Conservation (phyloP, 306 rosid species). For the Cucurbita maxima region DNA sequence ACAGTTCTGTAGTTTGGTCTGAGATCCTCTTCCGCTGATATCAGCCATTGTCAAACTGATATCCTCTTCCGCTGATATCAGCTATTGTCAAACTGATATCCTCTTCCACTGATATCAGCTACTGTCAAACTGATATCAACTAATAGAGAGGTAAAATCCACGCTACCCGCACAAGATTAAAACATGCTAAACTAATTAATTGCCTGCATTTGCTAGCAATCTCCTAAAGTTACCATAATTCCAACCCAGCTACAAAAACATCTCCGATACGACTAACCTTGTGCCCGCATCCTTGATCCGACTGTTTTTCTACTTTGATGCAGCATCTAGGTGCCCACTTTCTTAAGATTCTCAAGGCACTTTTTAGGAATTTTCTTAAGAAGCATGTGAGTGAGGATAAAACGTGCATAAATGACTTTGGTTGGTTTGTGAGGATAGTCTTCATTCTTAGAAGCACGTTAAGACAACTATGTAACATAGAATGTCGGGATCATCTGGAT, state of each 20-base stretch:
- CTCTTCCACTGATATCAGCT: no score
- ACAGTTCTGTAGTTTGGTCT: background rate
- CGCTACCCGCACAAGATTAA: constrained; percentile 59
- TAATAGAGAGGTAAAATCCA: constrained; percentile 14
- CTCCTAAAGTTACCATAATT: background rate
- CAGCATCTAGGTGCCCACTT: no score
- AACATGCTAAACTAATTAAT: background rate
- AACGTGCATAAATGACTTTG: no score
- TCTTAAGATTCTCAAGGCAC: no score
- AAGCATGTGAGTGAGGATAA: no score
- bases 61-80: no score
- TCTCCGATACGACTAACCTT: constrained; percentile 72
- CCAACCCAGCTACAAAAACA: constrained; percentile 13
- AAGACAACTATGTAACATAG: no score
- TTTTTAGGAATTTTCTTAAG: no score
- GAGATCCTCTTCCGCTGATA: no score
- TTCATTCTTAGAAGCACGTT: no score
- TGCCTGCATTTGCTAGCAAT: background rate
- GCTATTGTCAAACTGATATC: background rate
- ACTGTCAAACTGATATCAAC: background rate
- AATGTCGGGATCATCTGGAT: no score
- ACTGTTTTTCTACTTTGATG: constrained; percentile 23
- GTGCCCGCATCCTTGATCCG: constrained; percentile 43
- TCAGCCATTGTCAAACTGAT: background rate
- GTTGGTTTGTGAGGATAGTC: no score